Conservation (phyloP, 2,329 filamentous ascomycete genomes). For the Calonectria leucothoes region DNA sequence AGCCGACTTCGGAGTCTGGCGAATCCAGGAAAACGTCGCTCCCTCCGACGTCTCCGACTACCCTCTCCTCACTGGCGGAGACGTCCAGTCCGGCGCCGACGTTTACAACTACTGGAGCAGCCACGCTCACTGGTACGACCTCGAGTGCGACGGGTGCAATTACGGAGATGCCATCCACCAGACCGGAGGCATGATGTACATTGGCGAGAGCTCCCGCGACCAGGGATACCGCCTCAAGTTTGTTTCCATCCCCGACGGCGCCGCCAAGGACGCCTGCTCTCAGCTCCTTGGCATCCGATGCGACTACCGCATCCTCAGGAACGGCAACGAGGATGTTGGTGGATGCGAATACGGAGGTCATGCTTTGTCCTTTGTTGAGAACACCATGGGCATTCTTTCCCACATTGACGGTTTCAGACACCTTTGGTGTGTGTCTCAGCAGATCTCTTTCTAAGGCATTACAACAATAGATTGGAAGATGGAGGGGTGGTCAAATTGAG, state of each 20-base stretch:
- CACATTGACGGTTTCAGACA: background rate
- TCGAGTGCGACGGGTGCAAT: background rate
- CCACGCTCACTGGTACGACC: background rate
- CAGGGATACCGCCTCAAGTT: constrained; percentile 6
- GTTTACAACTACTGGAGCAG: background rate
- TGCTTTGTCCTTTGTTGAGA: background rate
- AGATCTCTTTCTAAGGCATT: background rate
- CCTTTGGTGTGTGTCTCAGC: background rate
- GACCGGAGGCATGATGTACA: constrained; percentile 1
- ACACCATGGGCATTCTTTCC: background rate
- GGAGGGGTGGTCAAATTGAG: background rate
- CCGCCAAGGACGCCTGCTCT: background rate
- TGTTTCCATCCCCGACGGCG: background rate
- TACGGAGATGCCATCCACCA: constrained; percentile 5
- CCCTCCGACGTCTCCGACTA: background rate
- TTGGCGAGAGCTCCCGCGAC: background rate
- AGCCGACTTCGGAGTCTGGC: constrained; percentile 3
- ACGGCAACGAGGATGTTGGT: background rate
- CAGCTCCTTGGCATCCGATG: background rate
- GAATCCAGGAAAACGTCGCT: background rate
- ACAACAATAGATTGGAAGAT: background rate
- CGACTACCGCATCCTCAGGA: background rate
- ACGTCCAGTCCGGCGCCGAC: background rate
- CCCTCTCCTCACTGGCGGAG: background rate
- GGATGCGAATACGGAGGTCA: background rate